Conservation (phyloP, 768 basidiomycete genomes). For the Harrya chromipes region DNA sequence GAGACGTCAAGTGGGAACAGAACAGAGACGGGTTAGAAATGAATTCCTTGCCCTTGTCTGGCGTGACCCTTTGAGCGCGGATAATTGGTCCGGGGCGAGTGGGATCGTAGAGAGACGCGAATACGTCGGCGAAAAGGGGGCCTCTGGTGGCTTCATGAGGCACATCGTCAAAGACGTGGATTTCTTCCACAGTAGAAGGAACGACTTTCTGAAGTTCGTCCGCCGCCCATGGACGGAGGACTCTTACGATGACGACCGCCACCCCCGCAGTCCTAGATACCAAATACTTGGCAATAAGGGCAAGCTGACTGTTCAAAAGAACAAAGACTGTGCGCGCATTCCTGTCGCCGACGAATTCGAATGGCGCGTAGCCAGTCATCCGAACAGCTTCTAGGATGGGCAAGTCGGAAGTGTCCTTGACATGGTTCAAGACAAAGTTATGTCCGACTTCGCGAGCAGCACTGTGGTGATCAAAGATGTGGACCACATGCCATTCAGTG, state of each 20-base stretch:
- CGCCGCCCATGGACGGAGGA: slow-evolving; percentile 82
- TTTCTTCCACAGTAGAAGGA: slow-evolving; percentile 52
- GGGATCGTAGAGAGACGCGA: slow-evolving; percentile 51
- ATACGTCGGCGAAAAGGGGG: slow-evolving; percentile 68
- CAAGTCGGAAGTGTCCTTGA: slow-evolving; percentile 27
- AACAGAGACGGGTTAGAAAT: slow-evolving; percentile 45
- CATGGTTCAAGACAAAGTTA: slow-evolving; percentile 38
- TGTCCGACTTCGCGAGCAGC: slow-evolving; percentile 74
- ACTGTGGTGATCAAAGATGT: slow-evolving; percentile 87
- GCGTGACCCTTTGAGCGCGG: slow-evolving; percentile 57
- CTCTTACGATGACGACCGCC: slow-evolving; percentile 69
- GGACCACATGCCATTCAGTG: slow-evolving; percentile 67
- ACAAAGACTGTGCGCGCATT: slow-evolving; percentile 67
- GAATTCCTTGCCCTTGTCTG: slow-evolving; percentile 52
- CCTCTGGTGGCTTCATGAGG: slow-evolving; percentile 60
- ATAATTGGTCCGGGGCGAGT: slow-evolving; percentile 38
- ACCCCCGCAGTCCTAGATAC: slow-evolving; percentile 45
- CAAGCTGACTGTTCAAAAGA: slow-evolving; percentile 71
- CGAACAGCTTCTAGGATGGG: slow-evolving; percentile 49
- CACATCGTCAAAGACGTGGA: slow-evolving; percentile 82
- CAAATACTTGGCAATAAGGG: slow-evolving; percentile 57
- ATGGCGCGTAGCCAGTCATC: slow-evolving; percentile 64
- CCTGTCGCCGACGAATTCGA: slow-evolving; percentile 69
- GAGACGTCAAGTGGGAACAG: slow-evolving; percentile 35
- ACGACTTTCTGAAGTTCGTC: slow-evolving; percentile 55